phyloP scores from a whole-genome alignment of 257 asterid species.

The Rubia yunnanensis region DNA sequence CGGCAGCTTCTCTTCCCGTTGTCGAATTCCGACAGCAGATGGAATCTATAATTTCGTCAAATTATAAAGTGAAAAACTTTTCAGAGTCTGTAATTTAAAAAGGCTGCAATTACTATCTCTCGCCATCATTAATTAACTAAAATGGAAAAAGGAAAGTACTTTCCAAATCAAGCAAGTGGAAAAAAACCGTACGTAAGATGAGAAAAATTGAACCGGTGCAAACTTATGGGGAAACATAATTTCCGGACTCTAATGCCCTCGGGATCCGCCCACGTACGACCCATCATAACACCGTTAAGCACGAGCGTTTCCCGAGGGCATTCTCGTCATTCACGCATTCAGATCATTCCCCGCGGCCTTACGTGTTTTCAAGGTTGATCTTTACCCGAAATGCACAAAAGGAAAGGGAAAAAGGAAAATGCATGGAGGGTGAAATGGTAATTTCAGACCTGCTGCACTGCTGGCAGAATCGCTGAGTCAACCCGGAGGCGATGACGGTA shows the following conservation, averaged over 20 bases:
- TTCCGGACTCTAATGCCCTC: slow-evolving; percentile 62
- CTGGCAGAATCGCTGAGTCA: slow-evolving; percentile 98
- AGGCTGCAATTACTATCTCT: neutral
- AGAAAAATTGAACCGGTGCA: slow-evolving; percentile 20
- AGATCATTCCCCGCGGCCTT: too few relatives aligned
- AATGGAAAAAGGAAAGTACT: slow-evolving; percentile 14
- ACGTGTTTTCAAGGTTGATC: neutral
- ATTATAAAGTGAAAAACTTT: neutral
- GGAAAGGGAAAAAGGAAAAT: neutral
- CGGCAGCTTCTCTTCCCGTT: slow-evolving; percentile 98
- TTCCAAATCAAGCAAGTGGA: slow-evolving; percentile 38
- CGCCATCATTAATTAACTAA: slow-evolving; percentile 3
- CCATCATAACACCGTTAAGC: slow-evolving; percentile 30
- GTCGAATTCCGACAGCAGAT: slow-evolving; percentile 78
- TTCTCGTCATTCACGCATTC: slow-evolving; percentile 14
- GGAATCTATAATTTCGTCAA: slow-evolving; percentile 66
- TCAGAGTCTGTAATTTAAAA: slow-evolving; percentile 9
- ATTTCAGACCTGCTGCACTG: slow-evolving; percentile 92
- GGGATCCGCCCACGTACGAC: slow-evolving; percentile 62
- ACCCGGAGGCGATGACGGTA: slow-evolving; percentile 84
- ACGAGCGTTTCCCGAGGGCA: slow-evolving; percentile 19
- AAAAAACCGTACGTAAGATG: slow-evolving; percentile 22
- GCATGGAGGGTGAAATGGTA: slow-evolving; percentile 27
- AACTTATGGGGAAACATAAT: slow-evolving; percentile 23
- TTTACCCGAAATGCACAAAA: neutral